Evolutionary conservation across 2,329 filamentous ascomycete species (phyloP).

Genomic region (Calonectria honghensis): DNA sequence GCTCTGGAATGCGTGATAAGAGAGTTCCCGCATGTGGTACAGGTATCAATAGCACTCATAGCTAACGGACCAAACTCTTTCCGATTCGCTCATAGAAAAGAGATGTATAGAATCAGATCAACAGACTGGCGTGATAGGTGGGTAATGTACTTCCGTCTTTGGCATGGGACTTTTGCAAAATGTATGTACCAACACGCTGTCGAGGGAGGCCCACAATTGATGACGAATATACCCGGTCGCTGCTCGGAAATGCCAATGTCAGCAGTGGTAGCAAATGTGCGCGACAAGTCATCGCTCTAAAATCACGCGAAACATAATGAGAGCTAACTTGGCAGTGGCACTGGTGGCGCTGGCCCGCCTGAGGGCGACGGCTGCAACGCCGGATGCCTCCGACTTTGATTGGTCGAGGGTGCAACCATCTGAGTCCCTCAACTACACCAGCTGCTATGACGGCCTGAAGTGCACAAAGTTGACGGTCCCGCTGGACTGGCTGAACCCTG

Average conservation of each 20-base stretch:
- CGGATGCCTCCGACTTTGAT: constrained; percentile 54
- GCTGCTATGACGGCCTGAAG: constrained; percentile 62
- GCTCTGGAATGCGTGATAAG: background rate
- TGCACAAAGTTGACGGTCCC: constrained; percentile 67
- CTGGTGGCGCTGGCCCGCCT: background rate
- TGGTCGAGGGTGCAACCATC: constrained; percentile 61
- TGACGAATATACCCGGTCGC: background rate
- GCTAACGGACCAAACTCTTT: background rate
- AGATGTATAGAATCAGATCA: background rate
- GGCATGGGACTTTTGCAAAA: background rate
- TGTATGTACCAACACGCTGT: background rate
- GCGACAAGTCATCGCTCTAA: background rate
- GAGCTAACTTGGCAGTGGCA: background rate
- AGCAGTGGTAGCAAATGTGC: background rate
- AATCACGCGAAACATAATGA: background rate
- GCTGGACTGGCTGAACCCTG: constrained; percentile 63
- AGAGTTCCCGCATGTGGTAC: background rate
- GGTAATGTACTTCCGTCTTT: background rate
- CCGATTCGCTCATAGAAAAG: background rate
- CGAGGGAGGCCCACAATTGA: constrained; percentile 1
- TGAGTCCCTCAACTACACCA: constrained; percentile 60
- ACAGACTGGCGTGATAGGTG: background rate
- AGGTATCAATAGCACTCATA: background rate
- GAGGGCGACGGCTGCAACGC: background rate
- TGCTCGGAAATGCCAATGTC: background rate